These are phyloP conservation scores for Colletotrichum eremochloae DNA, from an alignment of 2,329 filamentous ascomycete species.

Conservation along the genomic window DNA sequence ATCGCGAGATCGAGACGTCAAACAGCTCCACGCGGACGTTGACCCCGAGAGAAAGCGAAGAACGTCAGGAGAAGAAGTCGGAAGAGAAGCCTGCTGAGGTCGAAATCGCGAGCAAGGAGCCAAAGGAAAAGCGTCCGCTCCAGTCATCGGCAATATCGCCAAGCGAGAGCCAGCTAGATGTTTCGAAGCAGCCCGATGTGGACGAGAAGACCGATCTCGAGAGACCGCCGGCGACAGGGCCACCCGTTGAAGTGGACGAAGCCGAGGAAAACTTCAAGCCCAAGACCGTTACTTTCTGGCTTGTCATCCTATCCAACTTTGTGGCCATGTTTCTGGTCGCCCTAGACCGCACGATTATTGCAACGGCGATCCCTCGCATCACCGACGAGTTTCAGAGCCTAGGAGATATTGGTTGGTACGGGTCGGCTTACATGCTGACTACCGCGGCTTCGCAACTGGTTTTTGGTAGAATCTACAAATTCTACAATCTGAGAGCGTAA, in stretches of 20 bases:
- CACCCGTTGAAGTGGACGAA: slow-evolving; percentile 28
- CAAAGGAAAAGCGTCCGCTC: slow-evolving; percentile 4
- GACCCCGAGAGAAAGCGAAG: slow-evolving; percentile 32
- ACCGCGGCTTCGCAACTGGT: slow-evolving; percentile 66
- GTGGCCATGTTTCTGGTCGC: slow-evolving; percentile 70
- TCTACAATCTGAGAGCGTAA: slow-evolving; percentile 62
- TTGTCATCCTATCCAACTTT: slow-evolving; percentile 66
- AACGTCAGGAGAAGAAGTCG: slow-evolving; percentile 24
- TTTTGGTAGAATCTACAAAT: slow-evolving; percentile 65
- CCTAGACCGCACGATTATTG: slow-evolving; percentile 69
- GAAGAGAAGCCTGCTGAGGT: slow-evolving; percentile 6
- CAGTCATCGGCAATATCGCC: slow-evolving; percentile 24
- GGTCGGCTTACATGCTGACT: slow-evolving; percentile 71
- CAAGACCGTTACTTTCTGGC: slow-evolving; percentile 67
- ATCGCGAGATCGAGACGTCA: slow-evolving; percentile 10
- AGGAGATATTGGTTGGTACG: slow-evolving; percentile 75
- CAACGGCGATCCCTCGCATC: slow-evolving; percentile 67
- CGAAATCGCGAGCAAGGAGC: not conserved
- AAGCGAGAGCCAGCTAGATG: slow-evolving; percentile 24
- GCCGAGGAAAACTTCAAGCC: slow-evolving; percentile 62
- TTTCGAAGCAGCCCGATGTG: slow-evolving; percentile 30
- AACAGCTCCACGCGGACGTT: slow-evolving; percentile 39
- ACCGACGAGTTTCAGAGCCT: slow-evolving; percentile 70
- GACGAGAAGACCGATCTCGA: slow-evolving; percentile 35
- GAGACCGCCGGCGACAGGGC: not conserved